A percentile compares a stretch with the other conserved stretches of the same genome.
phyloP scores from a whole-genome alignment of 805 yeast genomes.

The Pichia thaimueangensis region DNA sequence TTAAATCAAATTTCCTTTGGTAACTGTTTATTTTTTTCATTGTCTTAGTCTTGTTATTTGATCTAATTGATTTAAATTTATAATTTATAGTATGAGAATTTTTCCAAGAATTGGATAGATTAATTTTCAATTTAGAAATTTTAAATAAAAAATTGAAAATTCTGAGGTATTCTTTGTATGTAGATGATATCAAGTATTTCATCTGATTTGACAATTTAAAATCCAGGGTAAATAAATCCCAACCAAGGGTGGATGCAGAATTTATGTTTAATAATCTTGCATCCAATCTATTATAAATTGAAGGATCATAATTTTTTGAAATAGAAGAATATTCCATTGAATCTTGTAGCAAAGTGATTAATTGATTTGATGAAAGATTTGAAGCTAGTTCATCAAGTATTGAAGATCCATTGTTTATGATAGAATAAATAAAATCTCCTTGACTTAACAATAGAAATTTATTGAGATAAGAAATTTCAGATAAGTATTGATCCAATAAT shows the following conservation, averaged over 20 bases:
- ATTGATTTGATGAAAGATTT: conserved; percentile 56
- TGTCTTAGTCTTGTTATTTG: conserved; percentile 10
- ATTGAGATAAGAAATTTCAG: conserved; percentile 57
- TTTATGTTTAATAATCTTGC: conserved; percentile 74
- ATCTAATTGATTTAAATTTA: conserved; percentile 19
- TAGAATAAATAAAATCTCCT: conserved; percentile 74
- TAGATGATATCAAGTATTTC: conserved; percentile 46
- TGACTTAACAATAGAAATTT: conserved; percentile 62
- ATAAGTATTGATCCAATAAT: conserved; percentile 41
- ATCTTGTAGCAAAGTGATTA: conserved; percentile 58
- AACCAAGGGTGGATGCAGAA: conserved; percentile 54
- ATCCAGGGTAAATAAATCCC: conserved; percentile 91
- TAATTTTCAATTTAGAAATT: conserved; percentile 53
- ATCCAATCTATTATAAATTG: conserved; percentile 55
- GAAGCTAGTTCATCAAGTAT: conserved; percentile 50
- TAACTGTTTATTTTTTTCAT: conserved; percentile 3
- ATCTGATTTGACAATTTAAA: conserved; percentile 51
- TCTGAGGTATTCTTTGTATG: conserved; percentile 58
- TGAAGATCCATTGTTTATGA: conserved; percentile 49
- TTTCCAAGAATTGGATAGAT: conserved; percentile 46
- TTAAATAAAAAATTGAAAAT: conserved; percentile 85
- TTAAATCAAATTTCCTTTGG: conserved; percentile 28
- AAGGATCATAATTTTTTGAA: conserved; percentile 30
- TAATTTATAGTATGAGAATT: conserved; percentile 26
- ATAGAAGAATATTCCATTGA: conserved; percentile 54